These are phyloP conservation scores for Lactarius vividus DNA, from an alignment of 768 basidiomycete species.

Conservation along the genomic window DNA sequence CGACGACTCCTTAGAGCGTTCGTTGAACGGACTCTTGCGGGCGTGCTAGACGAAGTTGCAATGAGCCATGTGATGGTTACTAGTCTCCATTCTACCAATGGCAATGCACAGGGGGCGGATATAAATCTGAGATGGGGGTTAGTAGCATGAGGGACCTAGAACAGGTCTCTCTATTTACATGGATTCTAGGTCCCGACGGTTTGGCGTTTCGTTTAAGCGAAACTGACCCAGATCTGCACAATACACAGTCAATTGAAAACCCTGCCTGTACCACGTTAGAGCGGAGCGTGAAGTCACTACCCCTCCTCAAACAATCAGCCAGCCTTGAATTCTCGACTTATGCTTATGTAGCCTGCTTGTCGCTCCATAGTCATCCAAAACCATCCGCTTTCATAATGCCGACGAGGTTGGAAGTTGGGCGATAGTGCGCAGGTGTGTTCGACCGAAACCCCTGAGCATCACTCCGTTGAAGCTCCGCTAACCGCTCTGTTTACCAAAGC, in stretches of 20 bases:
- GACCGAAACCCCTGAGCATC: background rate
- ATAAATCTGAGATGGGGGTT: conserved; percentile 14
- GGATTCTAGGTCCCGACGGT: conserved; percentile 5
- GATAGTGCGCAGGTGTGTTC: background rate
- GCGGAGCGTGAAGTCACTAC: conserved; percentile 11
- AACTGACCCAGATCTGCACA: background rate
- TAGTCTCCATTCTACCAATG: conserved; percentile 3
- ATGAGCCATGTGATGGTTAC: conserved; percentile 7
- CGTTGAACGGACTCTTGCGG: background rate
- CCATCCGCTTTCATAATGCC: background rate
- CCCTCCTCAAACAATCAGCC: background rate
- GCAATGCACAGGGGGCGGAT: background rate
- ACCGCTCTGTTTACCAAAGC: background rate
- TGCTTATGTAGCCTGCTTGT: background rate
- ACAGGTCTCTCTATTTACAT: background rate
- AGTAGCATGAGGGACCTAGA: conserved; percentile 14
- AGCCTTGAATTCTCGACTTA: background rate
- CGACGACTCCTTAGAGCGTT: background rate
- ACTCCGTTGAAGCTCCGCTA: background rate
- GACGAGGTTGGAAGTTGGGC: background rate
- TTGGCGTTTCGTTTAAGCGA: conserved; percentile 7
- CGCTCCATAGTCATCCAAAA: background rate
- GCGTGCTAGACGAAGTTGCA: background rate
- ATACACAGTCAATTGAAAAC: background rate
- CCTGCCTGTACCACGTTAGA: background rate